Evolutionary conservation across 116 monocot genomes (phyloP).

Genomic region (Posidonia oceanica): DNA sequence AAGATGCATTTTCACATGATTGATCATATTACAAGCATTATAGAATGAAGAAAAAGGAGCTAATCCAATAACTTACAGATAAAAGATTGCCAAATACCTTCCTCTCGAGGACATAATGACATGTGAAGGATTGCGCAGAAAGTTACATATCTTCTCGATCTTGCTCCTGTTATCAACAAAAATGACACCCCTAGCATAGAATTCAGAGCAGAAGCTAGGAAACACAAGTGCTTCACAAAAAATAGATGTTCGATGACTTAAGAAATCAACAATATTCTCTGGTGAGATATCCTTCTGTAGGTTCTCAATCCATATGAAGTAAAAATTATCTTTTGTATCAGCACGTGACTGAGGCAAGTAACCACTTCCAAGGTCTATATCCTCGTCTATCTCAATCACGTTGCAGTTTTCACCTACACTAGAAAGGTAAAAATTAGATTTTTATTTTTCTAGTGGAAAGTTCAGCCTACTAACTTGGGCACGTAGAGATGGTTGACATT

Average conservation of each 20-base stretch:
- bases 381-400: background rate
- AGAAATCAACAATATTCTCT: slow-evolving; percentile 12
- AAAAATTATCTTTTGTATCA: background rate
- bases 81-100: slow-evolving; percentile 8
- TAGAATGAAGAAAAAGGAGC: too few species aligned
- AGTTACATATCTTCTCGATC: slow-evolving; percentile 8
- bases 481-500: background rate
- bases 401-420: background rate
- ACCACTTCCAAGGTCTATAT: slow-evolving; percentile 7
- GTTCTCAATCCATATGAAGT: slow-evolving; percentile 15
- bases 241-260: slow-evolving; percentile 10
- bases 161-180: slow-evolving; percentile 1
- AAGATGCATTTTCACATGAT: too few species aligned
- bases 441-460: background rate
- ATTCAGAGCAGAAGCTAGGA: background rate
- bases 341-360: background rate
- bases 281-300: slow-evolving; percentile 18
- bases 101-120: slow-evolving; percentile 16
- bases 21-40: too few species aligned
- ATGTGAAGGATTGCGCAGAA: slow-evolving; percentile 13
- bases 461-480: background rate
- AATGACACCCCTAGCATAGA: slow-evolving; percentile 8
- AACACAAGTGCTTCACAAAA: slow-evolving; percentile 5
- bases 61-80: background rate
- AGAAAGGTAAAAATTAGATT: background rate